Evolutionary conservation across 495 filamentous ascomycete genomes (phyloP).

Genomic region (Neurospora sp.): DNA sequence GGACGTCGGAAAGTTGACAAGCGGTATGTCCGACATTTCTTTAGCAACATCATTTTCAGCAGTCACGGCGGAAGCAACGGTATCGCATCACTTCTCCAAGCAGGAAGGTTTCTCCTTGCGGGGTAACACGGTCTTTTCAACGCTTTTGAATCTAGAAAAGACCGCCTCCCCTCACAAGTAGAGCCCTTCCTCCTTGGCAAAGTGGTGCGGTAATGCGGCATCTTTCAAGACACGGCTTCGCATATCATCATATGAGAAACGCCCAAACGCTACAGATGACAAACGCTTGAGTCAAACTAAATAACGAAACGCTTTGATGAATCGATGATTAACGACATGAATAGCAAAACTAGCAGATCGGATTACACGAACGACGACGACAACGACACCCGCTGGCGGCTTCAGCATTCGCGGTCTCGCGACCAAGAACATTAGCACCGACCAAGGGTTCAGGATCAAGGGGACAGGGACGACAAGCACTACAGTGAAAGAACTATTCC

Average conservation of each 20-base stretch:
- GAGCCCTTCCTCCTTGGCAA: not conserved
- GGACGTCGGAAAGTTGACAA: constrained; percentile 32
- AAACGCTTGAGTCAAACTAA: not conserved
- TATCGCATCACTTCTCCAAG: not conserved
- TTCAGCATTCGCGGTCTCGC: constrained; percentile 57
- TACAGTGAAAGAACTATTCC: constrained; percentile 62
- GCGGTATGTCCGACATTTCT: constrained; percentile 25
- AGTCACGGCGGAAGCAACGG: constrained; percentile 4
- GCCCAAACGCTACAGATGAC: not conserved
- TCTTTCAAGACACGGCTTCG: not conserved
- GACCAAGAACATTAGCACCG: constrained; percentile 19
- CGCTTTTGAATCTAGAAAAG: not conserved
- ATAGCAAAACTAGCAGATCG: constrained; percentile 30
- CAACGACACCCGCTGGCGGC: constrained; percentile 13
- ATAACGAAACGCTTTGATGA: not conserved
- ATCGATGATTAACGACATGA: constrained; percentile 13
- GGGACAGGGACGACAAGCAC: constrained; percentile 42
- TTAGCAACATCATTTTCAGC: constrained; percentile 2
- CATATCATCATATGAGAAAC: not conserved
- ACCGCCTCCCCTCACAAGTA: not conserved
- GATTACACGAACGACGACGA: constrained; percentile 20
- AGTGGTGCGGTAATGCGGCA: not conserved
- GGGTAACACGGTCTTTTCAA: not conserved
- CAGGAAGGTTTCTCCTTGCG: not conserved
- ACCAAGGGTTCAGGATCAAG: constrained; percentile 56